Evolutionary conservation across 352 stramenopile species (phyloP), one percentile per base, ranked within the genome.

Genomic region (Achlya hypogyna): DNA sequence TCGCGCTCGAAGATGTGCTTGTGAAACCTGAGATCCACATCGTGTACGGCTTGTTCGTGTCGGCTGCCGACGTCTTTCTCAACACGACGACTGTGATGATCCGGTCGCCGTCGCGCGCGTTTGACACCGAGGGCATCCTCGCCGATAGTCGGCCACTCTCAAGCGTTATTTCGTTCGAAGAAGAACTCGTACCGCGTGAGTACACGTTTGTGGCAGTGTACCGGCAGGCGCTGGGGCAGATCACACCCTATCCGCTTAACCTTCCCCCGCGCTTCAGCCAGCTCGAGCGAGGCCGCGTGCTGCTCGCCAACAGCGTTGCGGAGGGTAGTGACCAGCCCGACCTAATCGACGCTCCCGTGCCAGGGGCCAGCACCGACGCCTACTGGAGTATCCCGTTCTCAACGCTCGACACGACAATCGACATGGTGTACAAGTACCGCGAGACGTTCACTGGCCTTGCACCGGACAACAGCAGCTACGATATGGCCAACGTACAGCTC

Each of bases 11-110:
- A 54, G 96, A 99, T 77, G 75, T 98, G 22, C 81, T 96, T 8
- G 86, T 99, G 60, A 96, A 97, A 53, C 85, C 98, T 23, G 93
- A 98, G 71, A 78, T 99, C 22, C 96, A 99, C 65, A 82, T 99
- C 52, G 83, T 97, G 60, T 88, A 98, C 73, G 96, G 95, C 12
- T 51, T 98, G 18, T 98, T 94, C 53, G 69, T 91, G 0, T 72
- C 96, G 0, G 65, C 82, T 0, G 84, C 86, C 1, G 76, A 89
- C 28, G 93, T 97, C 52, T 98, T 99, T 69, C 74, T 89, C 28
- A 97, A 98, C 62, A 90, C 92, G 9, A 95, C 94, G 28, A 82
- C 73, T 1, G 82, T 98, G 3, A 72, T 81, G 16, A 88, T 96
- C 31, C 90, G 89, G 69, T 79, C 78, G 0, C 85, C 87, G 0